Evolutionary conservation across 2,329 filamentous ascomycete genomes (phyloP).

Genomic region (Hypocrella siamensis): DNA sequence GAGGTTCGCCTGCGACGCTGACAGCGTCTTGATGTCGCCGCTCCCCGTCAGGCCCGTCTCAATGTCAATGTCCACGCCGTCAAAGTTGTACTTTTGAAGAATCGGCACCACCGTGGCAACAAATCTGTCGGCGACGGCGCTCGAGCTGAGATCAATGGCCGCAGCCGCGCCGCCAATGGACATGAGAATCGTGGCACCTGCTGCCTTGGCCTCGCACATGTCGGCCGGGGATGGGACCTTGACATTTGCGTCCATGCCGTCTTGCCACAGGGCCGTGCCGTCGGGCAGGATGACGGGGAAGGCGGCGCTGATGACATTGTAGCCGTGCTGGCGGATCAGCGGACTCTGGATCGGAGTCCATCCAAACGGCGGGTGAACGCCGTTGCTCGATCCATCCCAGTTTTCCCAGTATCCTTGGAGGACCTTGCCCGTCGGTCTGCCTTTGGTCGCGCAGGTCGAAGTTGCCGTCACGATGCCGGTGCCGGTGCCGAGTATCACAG

Average conservation of each 20-base stretch:
- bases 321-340: constrained; percentile 13
- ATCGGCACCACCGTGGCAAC: constrained; percentile 18
- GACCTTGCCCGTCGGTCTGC: constrained; percentile 16
- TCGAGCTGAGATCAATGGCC: constrained; percentile 15
- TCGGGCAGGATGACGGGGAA: constrained; percentile 18
- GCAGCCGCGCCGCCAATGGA: constrained; percentile 19
- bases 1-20: constrained; percentile 16
- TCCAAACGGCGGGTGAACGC: constrained; percentile 16
- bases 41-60: constrained; percentile 15
- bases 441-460: constrained; percentile 15
- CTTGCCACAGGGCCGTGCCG: constrained; percentile 16
- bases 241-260: constrained; percentile 16
- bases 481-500: background rate
- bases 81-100: constrained; percentile 18
- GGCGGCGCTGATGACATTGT: constrained; percentile 19
- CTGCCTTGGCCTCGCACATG: constrained; percentile 18
- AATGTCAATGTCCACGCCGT: constrained; percentile 20
- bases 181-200: constrained; percentile 16
- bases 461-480: constrained; percentile 4
- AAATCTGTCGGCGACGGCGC: constrained; percentile 17
- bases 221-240: constrained; percentile 15
- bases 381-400: constrained; percentile 17
- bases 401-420: constrained; percentile 21
- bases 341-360: constrained; percentile 17
- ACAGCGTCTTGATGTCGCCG: constrained; percentile 14